Percentiles rank a stretch among this genome's conserved stretches.
phyloP scores from a whole-genome alignment of 108 stramenopile species.

The Cyclostephanos invisitatus region DNA sequence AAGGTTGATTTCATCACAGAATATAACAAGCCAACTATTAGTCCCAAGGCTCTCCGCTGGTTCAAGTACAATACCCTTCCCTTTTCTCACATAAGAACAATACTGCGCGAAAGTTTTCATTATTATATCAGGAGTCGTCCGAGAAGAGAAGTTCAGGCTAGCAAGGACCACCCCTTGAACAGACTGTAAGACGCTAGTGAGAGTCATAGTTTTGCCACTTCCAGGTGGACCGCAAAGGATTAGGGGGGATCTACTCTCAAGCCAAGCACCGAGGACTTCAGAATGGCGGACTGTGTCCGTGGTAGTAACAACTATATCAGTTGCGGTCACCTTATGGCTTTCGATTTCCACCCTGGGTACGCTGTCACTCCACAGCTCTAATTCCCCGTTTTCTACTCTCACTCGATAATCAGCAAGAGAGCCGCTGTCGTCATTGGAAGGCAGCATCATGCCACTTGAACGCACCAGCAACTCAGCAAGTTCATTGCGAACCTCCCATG shows the following conservation, averaged over 20 bases:
- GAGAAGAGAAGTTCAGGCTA: conserved; percentile 92
- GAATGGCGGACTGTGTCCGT: conserved; percentile 95
- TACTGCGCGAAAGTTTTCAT: conserved; percentile 94
- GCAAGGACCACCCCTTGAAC: conserved; percentile 93
- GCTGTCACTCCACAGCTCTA: conserved; percentile 90
- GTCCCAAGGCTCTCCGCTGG: conserved; percentile 77
- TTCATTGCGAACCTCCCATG: conserved; percentile 80
- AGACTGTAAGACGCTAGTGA: conserved; percentile 90
- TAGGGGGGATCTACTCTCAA: conserved; percentile 85
- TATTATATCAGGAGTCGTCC: conserved; percentile 95
- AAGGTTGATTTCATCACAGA: conserved; percentile 99
- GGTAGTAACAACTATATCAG: conserved; percentile 94
- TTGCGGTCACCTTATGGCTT: conserved; percentile 71
- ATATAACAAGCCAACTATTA: conserved; percentile 93
- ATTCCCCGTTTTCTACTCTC: conserved; percentile 92
- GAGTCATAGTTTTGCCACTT: conserved; percentile 97
- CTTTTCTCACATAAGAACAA: conserved; percentile 90
- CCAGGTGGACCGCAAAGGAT: conserved; percentile 98
- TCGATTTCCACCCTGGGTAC: conserved; percentile 96
- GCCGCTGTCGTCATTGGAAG: conserved; percentile 43
- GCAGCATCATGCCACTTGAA: conserved; percentile 74
- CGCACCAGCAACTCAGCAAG: conserved; percentile 78
- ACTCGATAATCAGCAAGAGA: conserved; percentile 85
- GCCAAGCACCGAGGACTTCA: conserved; percentile 95
- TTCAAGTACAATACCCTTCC: conserved; percentile 84